A percentile compares a stretch with the other conserved stretches of the same genome.
Evolutionary conservation across 306 rosid species (phyloP).

Genomic region (Prosopis cineraria): DNA sequence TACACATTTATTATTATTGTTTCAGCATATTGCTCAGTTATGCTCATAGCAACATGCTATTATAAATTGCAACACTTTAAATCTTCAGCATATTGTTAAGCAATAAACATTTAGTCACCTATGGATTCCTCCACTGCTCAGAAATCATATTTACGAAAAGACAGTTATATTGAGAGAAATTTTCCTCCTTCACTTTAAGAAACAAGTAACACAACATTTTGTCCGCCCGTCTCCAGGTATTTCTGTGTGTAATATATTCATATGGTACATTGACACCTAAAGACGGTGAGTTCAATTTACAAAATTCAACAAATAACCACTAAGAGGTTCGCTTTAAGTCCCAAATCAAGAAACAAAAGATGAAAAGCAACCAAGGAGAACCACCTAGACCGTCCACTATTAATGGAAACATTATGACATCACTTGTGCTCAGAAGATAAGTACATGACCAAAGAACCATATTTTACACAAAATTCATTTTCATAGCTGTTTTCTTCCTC

Average conservation of each 20-base stretch:
- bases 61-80: background rate
- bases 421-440: too few species aligned
- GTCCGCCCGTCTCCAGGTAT: background rate
- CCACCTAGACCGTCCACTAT: background rate
- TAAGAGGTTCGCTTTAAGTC: background rate
- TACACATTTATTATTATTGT: background rate
- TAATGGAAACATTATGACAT: background rate
- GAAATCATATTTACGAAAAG: background rate
- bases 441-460: background rate
- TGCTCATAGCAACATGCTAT: constrained; percentile 1
- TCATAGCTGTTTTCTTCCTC: constrained; percentile 15
- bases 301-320: background rate
- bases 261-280: background rate
- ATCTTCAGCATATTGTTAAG: background rate
- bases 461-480: background rate
- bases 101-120: background rate
- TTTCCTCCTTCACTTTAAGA: background rate
- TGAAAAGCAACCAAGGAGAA: background rate
- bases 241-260: background rate
- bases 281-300: background rate
- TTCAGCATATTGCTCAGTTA: background rate
- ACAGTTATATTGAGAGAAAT: background rate
- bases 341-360: background rate
- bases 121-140: background rate
- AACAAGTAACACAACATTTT: background rate